Evolutionary conservation across 2,329 filamentous ascomycete genomes (phyloP).

Genomic region (Coniochaeta sp.): DNA sequence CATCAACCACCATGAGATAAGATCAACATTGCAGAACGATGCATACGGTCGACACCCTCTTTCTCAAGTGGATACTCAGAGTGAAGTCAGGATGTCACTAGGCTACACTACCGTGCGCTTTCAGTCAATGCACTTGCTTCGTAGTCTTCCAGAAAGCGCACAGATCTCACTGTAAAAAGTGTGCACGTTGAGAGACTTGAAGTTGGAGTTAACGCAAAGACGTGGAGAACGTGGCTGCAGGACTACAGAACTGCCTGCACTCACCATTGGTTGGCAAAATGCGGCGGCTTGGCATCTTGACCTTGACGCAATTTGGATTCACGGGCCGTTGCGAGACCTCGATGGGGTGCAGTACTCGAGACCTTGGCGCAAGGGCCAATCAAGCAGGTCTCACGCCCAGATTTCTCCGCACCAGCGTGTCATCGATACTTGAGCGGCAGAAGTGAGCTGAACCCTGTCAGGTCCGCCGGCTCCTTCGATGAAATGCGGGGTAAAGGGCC

Average conservation of each 20-base stretch:
- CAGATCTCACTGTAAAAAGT: not conserved
- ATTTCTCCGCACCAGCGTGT: not conserved
- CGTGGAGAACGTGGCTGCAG: not conserved
- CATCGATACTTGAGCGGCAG: not conserved
- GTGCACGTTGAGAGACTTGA: not conserved
- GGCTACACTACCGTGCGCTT: not conserved
- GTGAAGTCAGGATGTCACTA: not conserved
- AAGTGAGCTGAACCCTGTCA: not conserved
- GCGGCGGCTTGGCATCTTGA: not conserved
- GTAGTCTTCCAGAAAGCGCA: not conserved
- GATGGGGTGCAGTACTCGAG: not conserved
- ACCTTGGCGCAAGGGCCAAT: not conserved
- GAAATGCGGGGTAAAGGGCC: not conserved
- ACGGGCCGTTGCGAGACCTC: slow-evolving; percentile 3
- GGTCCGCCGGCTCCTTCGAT: not conserved
- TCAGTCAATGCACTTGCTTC: not conserved
- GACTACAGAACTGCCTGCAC: not conserved
- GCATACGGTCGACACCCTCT: not conserved
- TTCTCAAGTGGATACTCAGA: slow-evolving; percentile 1
- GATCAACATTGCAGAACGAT: not conserved
- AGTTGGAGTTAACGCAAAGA: slow-evolving; percentile 1
- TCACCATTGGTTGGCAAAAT: slow-evolving; percentile 4
- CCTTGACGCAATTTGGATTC: slow-evolving; percentile 5
- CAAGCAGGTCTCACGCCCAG: not conserved
- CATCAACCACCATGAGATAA: not conserved